Evolutionary conservation across 129 eudicot species (phyloP).

Genomic region (Flaveria bidentis): DNA sequence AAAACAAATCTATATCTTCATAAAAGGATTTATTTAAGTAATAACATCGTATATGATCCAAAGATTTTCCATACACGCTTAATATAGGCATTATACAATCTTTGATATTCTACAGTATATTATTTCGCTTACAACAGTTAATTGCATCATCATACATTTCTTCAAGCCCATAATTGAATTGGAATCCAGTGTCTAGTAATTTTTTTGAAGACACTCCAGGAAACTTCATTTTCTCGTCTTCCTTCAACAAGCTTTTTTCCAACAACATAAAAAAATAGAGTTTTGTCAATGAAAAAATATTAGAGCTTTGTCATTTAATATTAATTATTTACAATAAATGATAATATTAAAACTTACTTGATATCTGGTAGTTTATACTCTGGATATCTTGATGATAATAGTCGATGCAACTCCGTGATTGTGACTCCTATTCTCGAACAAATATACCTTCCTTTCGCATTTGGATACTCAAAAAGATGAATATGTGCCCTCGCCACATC

Average conservation of each 20-base stretch:
- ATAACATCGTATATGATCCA: background rate
- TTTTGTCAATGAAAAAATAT: too few relatives aligned
- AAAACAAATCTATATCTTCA: background rate
- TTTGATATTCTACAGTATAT: conserved; percentile 29
- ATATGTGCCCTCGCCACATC: conserved; percentile 63
- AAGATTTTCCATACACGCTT: background rate
- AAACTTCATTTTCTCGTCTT: background rate
- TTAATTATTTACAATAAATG: background rate
- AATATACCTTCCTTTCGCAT: conserved; percentile 58
- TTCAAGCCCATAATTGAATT: conserved; percentile 51
- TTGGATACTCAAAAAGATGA: conserved; percentile 49
- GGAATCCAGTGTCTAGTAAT: conserved; percentile 48
- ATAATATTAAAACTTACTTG: conserved; percentile 33
- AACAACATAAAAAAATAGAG: background rate
- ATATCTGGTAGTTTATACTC: conserved; percentile 40
- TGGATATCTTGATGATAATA: conserved; percentile 47
- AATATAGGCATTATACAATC: background rate
- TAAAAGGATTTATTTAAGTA: conserved; percentile 1
- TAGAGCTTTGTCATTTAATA: background rate
- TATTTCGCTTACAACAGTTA: conserved; percentile 45
- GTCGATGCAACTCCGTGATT: conserved; percentile 26
- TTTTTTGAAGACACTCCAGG: conserved; percentile 38
- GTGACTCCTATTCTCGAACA: conserved; percentile 47
- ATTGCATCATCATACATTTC: conserved; percentile 70
- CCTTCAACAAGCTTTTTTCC: conserved; percentile 34